Base-by-base conservation (phyloP, 2,329 filamentous ascomycete genomes). In the Sclerotinia borealis region DNA sequence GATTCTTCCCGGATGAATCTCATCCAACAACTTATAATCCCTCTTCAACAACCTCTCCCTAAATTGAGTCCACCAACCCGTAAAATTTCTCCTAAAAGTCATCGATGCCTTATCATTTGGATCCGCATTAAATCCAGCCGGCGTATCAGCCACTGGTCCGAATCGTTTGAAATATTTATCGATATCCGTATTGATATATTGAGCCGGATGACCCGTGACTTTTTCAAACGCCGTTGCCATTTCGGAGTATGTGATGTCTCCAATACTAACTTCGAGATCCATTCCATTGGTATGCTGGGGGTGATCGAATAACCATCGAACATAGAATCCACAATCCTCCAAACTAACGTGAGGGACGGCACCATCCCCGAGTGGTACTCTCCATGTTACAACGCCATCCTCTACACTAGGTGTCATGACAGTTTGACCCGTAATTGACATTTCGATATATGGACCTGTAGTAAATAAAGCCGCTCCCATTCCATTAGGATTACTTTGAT, bases 1-100 rank as follows among this genome's bases (percentile, higher is more conserved):
- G 62, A 82, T 78, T n/a, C 82, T 74, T 1, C 69, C 68, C 0
- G 82, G 81, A 68, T 80, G 76, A 55, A 85, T 83, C 71, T 80
- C 76, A 68, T 84, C 81, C 48, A 85, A 70, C 22, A 83, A 65
- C 17, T 68, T 72, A 68, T 82, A 83, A 68, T 84, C 78, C 56
- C 80, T 75, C 64, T 70, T 70, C 1, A 82, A 67, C 6, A 83
- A 66, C 1, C 77, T 78, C 61, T 76, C 60, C 51, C 73, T 76
- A 74, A 77, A 84, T 59, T 79, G 64, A 62, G 76, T 79, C 78
- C 80, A 84, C 67, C 80, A 83, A 0, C 77, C 80, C 0, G 77
- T 78, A 66, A 84, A 84, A 67, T 83, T 84, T 51, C 80, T 70
- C 39, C 72, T 71, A 6, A 79, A 62, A 1, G 69, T 80, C 74